These are phyloP conservation scores for Asterophora lycoperdoides DNA, from an alignment of 768 basidiomycete species.

Conservation along the genomic window DNA sequence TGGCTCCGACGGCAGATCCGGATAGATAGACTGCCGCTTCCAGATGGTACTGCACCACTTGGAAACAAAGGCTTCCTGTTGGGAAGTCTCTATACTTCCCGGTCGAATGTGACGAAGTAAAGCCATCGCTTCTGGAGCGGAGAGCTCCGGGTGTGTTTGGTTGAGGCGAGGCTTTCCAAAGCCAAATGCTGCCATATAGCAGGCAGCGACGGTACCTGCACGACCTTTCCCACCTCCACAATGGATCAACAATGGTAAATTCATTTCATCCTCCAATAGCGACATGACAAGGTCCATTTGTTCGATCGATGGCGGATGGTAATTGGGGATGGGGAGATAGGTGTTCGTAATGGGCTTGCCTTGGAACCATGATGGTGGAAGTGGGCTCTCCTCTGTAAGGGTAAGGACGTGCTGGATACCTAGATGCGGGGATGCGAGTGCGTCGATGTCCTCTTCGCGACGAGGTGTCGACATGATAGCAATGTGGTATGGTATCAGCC, in stretches of 20 bases:
- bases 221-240: constrained; percentile 63
- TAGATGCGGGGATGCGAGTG: constrained; percentile 41
- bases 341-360: constrained; percentile 44
- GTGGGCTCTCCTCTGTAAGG: constrained; percentile 54
- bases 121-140: constrained; percentile 45
- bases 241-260: constrained; percentile 50
- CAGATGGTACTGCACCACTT: constrained; percentile 55
- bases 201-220: constrained; percentile 58
- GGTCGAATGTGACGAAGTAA: constrained; percentile 48
- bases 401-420: constrained; percentile 57
- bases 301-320: constrained; percentile 50
- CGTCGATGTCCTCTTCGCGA: constrained; percentile 43
- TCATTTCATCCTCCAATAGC: constrained; percentile 39
- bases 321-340: constrained; percentile 53
- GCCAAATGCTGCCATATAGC: constrained; percentile 55
- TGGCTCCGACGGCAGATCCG: constrained; percentile 48
- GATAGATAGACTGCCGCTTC: constrained; percentile 51
- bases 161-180: constrained; percentile 39
- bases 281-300: constrained; percentile 55
- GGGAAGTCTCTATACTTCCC: constrained; percentile 51
- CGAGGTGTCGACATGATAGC: constrained; percentile 61
- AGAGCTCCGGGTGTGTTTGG: constrained; percentile 43
- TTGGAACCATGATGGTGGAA: constrained; percentile 43
- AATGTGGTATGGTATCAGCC: constrained; percentile 55
- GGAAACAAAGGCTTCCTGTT: constrained; percentile 56